Base-by-base conservation (phyloP, 2,329 filamentous ascomycete genomes). In the Aspergillus intermedius region DNA sequence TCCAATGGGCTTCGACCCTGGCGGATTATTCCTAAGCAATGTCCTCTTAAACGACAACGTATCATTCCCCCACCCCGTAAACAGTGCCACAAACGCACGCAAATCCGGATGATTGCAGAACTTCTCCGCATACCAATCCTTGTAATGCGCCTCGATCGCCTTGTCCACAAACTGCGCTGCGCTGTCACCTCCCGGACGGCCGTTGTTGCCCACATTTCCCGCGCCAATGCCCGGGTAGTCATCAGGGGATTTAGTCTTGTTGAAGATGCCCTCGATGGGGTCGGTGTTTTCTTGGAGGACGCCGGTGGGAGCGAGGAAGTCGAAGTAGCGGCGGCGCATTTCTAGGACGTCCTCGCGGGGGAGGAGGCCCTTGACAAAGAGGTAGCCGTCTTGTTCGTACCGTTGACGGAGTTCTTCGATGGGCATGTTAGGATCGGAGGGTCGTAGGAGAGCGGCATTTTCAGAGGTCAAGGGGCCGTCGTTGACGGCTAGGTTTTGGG, bases 11-110 rank as follows among this genome's bases (percentile, higher is more conserved):
- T 78, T 77, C 44, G 77, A 79, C 0, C 73, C 72, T 0, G 79
- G 79, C 0, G 75, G 77, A 54, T 81, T 81, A 53, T 81, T 81
- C 34, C 79, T 65, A 46, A 82, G 60, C 9, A 82, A 59, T 1
- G 77, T 79, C 28, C 79, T 65, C 6, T 70, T 64, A 3, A 79
- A 64, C 5, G 57, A 65, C 3, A 78, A 59, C 0, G 75, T 77
- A 39, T 73, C 59, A 0, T 75, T 69, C 0, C 71, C 75, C 80
- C 80, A 83, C 1, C 75, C 77, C 0, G 75, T 78, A 42, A 83
- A 70, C 4, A 62, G 62, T 0, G 74, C 70, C 15, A 82, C 66
- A 41, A 80, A 81, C 2, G 73, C 67, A 10, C 65, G 65, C 23
- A 83, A 55, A 0, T 57, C 67, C 0, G 77, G 74, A 55, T 82